Percentiles rank a stretch among this genome's conserved stretches.
Conservation (phyloP, 106 monocot species). For the Cymbidium sinense region DNA sequence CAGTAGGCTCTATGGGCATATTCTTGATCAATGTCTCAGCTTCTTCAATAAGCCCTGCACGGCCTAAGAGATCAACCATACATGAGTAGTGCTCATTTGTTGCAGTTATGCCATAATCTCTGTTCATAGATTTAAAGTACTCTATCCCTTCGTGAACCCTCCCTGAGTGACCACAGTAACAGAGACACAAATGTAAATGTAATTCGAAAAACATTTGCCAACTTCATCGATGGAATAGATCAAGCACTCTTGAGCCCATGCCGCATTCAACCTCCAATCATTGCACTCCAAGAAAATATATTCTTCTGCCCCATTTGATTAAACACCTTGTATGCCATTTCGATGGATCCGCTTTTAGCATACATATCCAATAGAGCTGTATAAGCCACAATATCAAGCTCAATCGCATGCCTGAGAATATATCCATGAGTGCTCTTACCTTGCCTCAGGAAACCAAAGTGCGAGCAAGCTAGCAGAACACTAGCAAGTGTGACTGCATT, state of each 20-base stretch:
- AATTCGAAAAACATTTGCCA: slow-evolving; percentile 17
- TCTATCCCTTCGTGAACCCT: slow-evolving; percentile 19
- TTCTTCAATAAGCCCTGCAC: slow-evolving; percentile 30
- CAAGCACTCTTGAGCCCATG: slow-evolving; percentile 14
- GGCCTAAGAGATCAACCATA: slow-evolving; percentile 46
- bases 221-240: slow-evolving; percentile 29
- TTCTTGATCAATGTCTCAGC: slow-evolving; percentile 22
- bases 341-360: slow-evolving; percentile 24
- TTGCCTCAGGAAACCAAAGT: slow-evolving; percentile 19
- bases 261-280: slow-evolving; percentile 30
- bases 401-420: slow-evolving; percentile 11
- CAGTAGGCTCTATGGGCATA: slow-evolving; percentile 17
- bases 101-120: slow-evolving; percentile 17
- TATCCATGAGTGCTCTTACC: slow-evolving; percentile 32
- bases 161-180: slow-evolving; percentile 28
- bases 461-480: slow-evolving; percentile 35
- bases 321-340: slow-evolving; percentile 18
- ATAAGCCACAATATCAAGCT: too few species aligned
- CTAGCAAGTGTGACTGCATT: slow-evolving; percentile 38
- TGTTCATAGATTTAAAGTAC: slow-evolving; percentile 27
- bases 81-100: slow-evolving; percentile 32
- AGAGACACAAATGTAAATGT: slow-evolving; percentile 28
- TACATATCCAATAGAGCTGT: slow-evolving; percentile 42
- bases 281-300: slow-evolving; percentile 33
- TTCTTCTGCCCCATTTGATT: slow-evolving; percentile 20